phyloP scores from a whole-genome alignment of 1,284 basidiomycete genomes.

The Xerocomus minutiporus region DNA sequence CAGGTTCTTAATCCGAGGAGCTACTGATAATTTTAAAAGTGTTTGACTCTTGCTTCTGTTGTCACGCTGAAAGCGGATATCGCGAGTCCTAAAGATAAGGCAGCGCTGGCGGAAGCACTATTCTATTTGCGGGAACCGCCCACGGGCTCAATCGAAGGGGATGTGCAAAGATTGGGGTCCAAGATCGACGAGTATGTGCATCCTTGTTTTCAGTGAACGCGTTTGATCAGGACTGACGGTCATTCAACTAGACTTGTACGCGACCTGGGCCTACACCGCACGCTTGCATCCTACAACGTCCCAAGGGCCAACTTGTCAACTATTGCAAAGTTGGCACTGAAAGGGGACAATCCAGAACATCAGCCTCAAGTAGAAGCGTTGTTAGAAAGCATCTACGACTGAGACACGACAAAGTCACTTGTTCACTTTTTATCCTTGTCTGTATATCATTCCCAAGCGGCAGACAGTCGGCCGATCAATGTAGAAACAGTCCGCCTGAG shows the following conservation, averaged over 20 bases:
- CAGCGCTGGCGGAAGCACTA: constrained; percentile 50
- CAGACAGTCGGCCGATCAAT: too few relatives aligned
- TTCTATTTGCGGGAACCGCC: constrained; percentile 54
- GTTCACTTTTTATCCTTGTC: too few relatives aligned
- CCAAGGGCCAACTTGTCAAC: constrained; percentile 48
- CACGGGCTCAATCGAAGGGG: constrained; percentile 58
- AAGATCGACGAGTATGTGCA: constrained; percentile 50
- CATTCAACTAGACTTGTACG: constrained; percentile 44
- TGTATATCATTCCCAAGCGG: too few relatives aligned
- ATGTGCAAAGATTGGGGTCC: constrained; percentile 49
- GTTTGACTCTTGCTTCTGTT: constrained; percentile 68
- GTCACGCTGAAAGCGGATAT: constrained; percentile 55
- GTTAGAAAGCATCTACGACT: constrained; percentile 44
- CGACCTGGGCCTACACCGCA: constrained; percentile 53
- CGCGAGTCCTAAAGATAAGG: constrained; percentile 55
- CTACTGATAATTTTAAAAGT: constrained; percentile 39
- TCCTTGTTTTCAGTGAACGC: neutral
- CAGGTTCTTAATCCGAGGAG: constrained; percentile 9
- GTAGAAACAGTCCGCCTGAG: too few relatives aligned
- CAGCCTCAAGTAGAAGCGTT: constrained; percentile 40
- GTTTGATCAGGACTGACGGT: neutral
- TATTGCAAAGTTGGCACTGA: constrained; percentile 50
- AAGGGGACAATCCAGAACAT: constrained; percentile 36
- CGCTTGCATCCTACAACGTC: constrained; percentile 55
- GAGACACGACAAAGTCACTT: neutral